Base-by-base conservation (phyloP, 352 stramenopile genomes). In the Phytophthora constricta region DNA sequence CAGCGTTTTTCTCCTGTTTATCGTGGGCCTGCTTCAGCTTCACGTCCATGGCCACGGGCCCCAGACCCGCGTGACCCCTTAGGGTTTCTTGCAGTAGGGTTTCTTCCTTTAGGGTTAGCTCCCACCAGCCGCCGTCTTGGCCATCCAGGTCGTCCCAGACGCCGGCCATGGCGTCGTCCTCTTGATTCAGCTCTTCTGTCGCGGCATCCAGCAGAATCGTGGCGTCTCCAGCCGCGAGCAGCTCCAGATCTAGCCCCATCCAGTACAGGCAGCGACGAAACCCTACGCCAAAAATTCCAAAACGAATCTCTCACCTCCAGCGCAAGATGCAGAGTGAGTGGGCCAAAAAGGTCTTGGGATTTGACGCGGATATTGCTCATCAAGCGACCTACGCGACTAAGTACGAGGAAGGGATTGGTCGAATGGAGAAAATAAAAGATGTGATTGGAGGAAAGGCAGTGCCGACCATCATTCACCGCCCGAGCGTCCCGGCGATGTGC, bases 111-210 rank as follows among this genome's bases (percentile, higher is more conserved):
- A 70, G 51, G n/a, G 65, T 48, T 20, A 73, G 14, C 11, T 66
- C 65, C 54, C 65, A 73, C 62, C 69, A 67, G 17, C 73, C 49
- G 50, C 65, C 47, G 20, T 62, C 58, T 28, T 70, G 68, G 17
- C 63, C 55, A 65, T 72, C 73, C 61, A 78, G 65, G 43, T 69
- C 63, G 19, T 68, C 53, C 73, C 65, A 80, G 31, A 76, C 58
- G 19, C 56, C 56, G 26, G 47, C 37, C 61, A 69, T 69, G 48
- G 57, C 65, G 39, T 80, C 73, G 54, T 76, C 70, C 13, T 48
- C 60, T 27, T 74, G 68, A 22, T 33, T 31, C 37, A 54, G 23
- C 11, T 78, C 65, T 20, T 58, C 61, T 7, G 65, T 62, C 0
- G 56, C 49, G 20, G 69, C 69, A 37, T 78, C 72, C 49, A 68